A percentile compares a stretch with the other conserved stretches of the same genome.
Evolutionary conservation across 352 stramenopile species (phyloP).

Genomic region (Stramenopiles sp.): DNA sequence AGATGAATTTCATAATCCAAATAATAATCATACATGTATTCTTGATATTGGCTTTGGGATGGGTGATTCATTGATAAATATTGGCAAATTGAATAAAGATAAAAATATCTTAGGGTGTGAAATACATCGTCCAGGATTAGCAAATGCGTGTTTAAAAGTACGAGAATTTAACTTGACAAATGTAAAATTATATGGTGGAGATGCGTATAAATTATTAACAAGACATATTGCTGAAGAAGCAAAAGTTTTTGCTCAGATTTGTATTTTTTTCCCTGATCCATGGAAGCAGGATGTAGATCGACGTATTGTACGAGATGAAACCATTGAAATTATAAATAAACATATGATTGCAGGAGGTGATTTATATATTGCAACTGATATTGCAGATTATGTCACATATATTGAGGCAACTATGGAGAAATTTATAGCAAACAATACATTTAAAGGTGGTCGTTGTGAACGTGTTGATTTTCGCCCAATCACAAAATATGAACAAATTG

Average conservation of each 20-base stretch:
- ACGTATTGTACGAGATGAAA: neutral
- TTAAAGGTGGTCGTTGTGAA: neutral
- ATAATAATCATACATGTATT: neutral
- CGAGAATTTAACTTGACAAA: neutral
- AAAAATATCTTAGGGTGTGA: neutral
- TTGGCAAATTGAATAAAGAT: neutral
- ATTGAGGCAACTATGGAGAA: neutral
- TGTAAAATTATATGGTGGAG: neutral
- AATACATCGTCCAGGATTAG: neutral
- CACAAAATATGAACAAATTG: neutral
- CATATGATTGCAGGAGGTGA: neutral
- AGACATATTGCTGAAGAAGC: neutral
- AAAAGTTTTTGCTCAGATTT: neutral
- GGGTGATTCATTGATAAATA: neutral
- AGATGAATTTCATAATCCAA: neutral
- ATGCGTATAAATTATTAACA: neutral
- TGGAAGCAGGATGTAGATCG: neutral
- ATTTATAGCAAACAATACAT: neutral
- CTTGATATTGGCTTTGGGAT: neutral
- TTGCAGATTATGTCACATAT: neutral
- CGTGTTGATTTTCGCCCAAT: neutral
- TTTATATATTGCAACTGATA: neutral
- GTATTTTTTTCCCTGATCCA: neutral
- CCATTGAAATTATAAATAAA: neutral
- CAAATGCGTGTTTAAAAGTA: neutral